A percentile compares a stretch with the other conserved stretches of the same genome.
These are phyloP conservation scores for Rhodosporidiobolus odoratus DNA, from an alignment of 768 basidiomycete species.

Conservation along the genomic window DNA sequence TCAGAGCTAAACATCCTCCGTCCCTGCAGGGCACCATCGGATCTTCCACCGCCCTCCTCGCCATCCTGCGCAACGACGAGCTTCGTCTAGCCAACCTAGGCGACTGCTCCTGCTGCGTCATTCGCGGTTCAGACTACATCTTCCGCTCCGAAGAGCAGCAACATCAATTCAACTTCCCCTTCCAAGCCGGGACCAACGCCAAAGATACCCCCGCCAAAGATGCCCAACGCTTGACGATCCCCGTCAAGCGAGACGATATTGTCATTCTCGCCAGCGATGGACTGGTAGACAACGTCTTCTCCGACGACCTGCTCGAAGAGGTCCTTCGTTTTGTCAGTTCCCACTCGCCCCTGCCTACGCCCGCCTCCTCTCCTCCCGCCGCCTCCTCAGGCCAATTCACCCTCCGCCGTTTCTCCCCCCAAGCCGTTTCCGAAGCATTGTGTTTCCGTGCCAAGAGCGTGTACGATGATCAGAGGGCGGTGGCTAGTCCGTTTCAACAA, in stretches of 20 bases:
- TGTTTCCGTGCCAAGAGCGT: constrained; percentile 71
- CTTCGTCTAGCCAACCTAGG: constrained; percentile 78
- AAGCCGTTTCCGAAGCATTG: constrained; percentile 56
- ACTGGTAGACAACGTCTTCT: constrained; percentile 80
- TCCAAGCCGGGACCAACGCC: constrained; percentile 60
- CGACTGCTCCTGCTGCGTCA: constrained; percentile 72
- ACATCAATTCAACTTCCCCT: constrained; percentile 70
- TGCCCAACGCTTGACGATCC: constrained; percentile 58
- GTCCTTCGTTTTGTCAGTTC: constrained; percentile 38
- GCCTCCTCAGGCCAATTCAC: constrained; percentile 49
- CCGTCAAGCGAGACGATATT: constrained; percentile 49
- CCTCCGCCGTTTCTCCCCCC: constrained; percentile 37
- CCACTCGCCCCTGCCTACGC: constrained; percentile 19
- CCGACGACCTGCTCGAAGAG: constrained; percentile 79
- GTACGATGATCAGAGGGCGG: constrained; percentile 51
- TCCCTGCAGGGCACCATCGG: constrained; percentile 51
- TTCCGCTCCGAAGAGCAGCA: constrained; percentile 93
- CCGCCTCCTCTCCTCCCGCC: constrained; percentile 14
- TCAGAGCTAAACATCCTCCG: too few species aligned
- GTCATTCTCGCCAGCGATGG: constrained; percentile 77
- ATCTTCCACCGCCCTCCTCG: constrained; percentile 50
- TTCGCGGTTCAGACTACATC: constrained; percentile 64
- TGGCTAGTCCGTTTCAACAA: constrained; percentile 43
- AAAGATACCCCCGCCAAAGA: constrained; percentile 59
- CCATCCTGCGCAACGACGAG: constrained; percentile 53